Evolutionary conservation across 768 basidiomycete species (phyloP), one percentile per base, ranked within the genome.

Genomic region (Tremella mesenterica): DNA sequence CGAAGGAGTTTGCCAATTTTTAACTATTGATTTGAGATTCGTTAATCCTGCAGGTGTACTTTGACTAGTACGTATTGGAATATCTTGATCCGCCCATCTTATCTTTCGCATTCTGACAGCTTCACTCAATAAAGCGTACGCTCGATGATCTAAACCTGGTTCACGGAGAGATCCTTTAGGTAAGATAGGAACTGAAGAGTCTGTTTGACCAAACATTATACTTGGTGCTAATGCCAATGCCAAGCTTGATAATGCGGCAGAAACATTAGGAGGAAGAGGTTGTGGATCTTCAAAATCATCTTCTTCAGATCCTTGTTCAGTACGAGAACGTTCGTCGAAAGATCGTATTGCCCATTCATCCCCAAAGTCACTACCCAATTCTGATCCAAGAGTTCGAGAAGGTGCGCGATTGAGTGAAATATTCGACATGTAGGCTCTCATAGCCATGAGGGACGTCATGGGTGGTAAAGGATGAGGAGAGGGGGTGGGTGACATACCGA

Each of bases 291-390:
- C 43, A 45, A 51, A 50, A 18, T 56, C 54, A 10, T 54, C 34
- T 14, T 23, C 23, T 10, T 33, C 46, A 20, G 10, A 34, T 21
- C 20, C 49, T 18, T 38, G 13, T 10, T 23, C 49, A 10, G 20
- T 26, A 10, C 21, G 29, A 21, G 21, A 14, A 4, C 12, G 33
- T 23, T 28, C 3, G 9, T 26, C 18, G 14, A 8, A 30, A 20
- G 16, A 14, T 20, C 27, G 27, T 23, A 21, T n/a, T 5, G 23
- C 23, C 8, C 48, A 10, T 28, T 30, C 26, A 53, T 65, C 67
- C 9, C 56, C 67, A 44, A 58, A 56, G 13, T 65, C 64, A 47
- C 62, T 64, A 1, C 67, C 67, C 1, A 69, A 53, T 48, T 69
- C 67, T 26, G 60, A 62, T 4, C 64, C 61, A 12, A 69, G 54